Conservation (phyloP, 768 basidiomycete genomes). For the Pleurotus salmoneostramineus region DNA sequence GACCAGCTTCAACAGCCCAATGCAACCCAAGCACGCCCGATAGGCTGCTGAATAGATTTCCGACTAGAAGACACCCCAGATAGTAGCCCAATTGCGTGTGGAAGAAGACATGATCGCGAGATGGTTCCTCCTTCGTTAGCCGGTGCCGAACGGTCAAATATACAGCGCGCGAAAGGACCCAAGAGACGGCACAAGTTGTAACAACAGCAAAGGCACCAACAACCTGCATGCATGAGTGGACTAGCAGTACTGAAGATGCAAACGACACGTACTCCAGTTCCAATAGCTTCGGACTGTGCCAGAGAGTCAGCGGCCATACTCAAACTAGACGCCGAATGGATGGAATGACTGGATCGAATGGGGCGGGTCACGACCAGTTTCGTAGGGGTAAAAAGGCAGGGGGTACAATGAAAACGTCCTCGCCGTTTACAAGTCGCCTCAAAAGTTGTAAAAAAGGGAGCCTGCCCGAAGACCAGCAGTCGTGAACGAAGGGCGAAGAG, state of each 20-base stretch:
- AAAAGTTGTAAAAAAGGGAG: not conserved
- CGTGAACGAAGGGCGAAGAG: conserved; percentile 3
- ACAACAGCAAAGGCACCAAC: conserved; percentile 51
- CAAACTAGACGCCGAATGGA: too few species aligned
- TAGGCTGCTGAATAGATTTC: conserved; percentile 48
- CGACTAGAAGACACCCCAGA: conserved; percentile 56
- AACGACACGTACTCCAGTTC: conserved; percentile 7
- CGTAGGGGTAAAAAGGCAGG: too few species aligned
- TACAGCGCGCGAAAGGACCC: conserved; percentile 42
- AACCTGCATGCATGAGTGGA: conserved; percentile 22
- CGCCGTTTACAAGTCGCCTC: not conserved
- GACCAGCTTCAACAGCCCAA: conserved; percentile 38
- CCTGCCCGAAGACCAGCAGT: conserved; percentile 2
- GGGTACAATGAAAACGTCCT: not conserved
- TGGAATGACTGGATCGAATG: too few species aligned
- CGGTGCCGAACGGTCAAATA: conserved; percentile 40
- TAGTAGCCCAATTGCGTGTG: conserved; percentile 70
- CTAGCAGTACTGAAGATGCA: not conserved
- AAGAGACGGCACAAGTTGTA: conserved; percentile 48
- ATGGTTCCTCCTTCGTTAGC: conserved; percentile 17
- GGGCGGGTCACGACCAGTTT: too few species aligned
- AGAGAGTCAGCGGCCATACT: too few species aligned
- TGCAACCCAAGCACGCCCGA: conserved; percentile 51
- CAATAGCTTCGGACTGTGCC: not conserved
- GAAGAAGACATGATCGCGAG: conserved; percentile 59